phyloP scores from a whole-genome alignment of 768 basidiomycete species.

The Russula emetica region DNA sequence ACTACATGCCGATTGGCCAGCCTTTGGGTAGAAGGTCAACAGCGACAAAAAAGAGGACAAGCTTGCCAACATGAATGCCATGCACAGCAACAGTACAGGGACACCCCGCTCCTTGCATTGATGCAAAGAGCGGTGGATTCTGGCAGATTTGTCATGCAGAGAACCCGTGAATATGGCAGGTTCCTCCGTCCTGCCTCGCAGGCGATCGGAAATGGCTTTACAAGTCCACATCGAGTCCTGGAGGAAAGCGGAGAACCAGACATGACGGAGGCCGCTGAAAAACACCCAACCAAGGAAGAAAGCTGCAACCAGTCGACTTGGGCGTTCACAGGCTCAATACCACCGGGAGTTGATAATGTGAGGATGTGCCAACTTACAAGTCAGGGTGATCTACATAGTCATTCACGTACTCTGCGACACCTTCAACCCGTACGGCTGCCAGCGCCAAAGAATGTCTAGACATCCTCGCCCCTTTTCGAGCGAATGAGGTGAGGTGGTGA shows the following conservation, averaged over 20 bases:
- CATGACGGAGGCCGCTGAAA: constrained; percentile 34
- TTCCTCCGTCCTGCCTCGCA: constrained; percentile 1
- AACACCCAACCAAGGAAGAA: constrained; percentile 44
- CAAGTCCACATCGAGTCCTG: constrained; percentile 15
- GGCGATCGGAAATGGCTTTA: not conserved
- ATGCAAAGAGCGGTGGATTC: not conserved
- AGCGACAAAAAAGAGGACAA: constrained; percentile 24
- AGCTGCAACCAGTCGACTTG: constrained; percentile 38
- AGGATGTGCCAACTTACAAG: constrained; percentile 17
- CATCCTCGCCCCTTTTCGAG: constrained; percentile 14
- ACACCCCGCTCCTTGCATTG: not conserved
- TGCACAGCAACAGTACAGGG: constrained; percentile 20
- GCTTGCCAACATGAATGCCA: constrained; percentile 28
- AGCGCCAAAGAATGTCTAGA: not conserved
- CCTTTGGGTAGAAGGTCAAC: constrained; percentile 7
- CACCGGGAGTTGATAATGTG: not conserved
- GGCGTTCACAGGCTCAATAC: not conserved
- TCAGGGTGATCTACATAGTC: constrained; percentile 16
- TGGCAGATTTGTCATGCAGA: not conserved
- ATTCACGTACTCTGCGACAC: not conserved
- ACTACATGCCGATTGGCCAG: constrained; percentile 8
- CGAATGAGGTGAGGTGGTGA: not conserved
- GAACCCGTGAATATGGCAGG: not conserved
- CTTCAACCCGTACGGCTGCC: not conserved
- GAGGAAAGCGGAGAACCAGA: constrained; percentile 30